These are phyloP conservation scores for Tuber magnatum DNA, from an alignment of 495 filamentous ascomycete genomes.

Conservation along the genomic window DNA sequence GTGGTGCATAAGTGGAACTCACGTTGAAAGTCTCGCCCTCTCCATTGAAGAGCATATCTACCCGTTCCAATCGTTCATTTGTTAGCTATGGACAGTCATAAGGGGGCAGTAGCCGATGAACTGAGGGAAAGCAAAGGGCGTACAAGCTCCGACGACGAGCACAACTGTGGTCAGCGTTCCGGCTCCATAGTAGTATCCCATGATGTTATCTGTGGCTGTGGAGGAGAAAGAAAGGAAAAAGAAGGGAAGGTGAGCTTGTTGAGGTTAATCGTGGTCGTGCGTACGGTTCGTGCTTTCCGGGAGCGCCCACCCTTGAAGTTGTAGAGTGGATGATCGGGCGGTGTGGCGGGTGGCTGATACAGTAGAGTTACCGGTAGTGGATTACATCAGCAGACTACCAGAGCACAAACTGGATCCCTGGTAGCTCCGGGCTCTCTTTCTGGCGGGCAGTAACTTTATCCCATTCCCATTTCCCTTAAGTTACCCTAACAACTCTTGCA, in stretches of 20 bases:
- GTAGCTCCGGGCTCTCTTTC: not conserved
- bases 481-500: not conserved
- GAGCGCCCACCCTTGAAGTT: not conserved
- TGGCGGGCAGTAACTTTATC: not conserved
- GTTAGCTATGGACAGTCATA: conserved; percentile 42
- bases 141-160: conserved; percentile 84
- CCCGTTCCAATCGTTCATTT: conserved; percentile 9
- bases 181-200: conserved; percentile 53
- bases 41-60: conserved; percentile 97
- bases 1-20: conserved; percentile 41
- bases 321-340: not conserved
- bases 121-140: conserved; percentile 30
- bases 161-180: conserved; percentile 61
- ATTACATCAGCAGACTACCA: not conserved
- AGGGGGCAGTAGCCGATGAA: conserved; percentile 2
- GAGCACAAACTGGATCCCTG: not conserved
- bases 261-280: conserved; percentile 15
- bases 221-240: conserved; percentile 6
- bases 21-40: conserved; percentile 97
- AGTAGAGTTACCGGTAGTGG: not conserved
- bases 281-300: conserved; percentile 1
- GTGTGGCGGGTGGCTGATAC: not conserved
- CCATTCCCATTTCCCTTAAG: not conserved
- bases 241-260: conserved; percentile 16
- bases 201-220: conserved; percentile 13